Evolutionary conservation across 2,329 filamentous ascomycete species (phyloP).

Genomic region (Aureobasidium sp.): DNA sequence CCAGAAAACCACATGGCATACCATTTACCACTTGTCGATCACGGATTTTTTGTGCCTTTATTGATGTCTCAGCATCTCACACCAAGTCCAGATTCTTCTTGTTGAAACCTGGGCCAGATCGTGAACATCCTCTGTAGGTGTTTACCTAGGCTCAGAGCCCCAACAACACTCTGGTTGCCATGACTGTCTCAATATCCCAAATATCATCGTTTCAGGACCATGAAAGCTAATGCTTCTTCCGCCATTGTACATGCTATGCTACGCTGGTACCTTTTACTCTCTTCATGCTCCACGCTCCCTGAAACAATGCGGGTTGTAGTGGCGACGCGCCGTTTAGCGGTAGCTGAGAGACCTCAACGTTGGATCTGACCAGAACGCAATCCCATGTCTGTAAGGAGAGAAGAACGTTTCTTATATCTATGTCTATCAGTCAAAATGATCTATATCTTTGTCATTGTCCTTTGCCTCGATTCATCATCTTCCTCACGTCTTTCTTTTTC

Average conservation of each 20-base stretch:
- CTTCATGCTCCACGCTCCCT: neutral
- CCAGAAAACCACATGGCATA: constrained; percentile 1
- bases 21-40: neutral
- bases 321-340: constrained; percentile 9
- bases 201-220: neutral
- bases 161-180: neutral
- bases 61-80: constrained; percentile 1
- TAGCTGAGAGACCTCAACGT: constrained; percentile 2
- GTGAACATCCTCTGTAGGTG: neutral
- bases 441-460: constrained; percentile 5
- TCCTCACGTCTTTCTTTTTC: neutral
- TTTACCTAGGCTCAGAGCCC: neutral
- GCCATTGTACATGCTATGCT: neutral
- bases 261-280: neutral
- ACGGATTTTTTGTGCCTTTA: neutral
- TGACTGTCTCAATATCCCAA: neutral
- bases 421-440: constrained; percentile 9
- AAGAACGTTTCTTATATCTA: neutral
- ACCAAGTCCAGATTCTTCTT: neutral
- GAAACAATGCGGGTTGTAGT: constrained; percentile 10
- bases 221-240: neutral
- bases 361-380: constrained; percentile 4
- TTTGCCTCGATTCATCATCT: neutral
- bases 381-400: neutral
- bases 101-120: neutral